Evolutionary conservation across 2,329 filamentous ascomycete genomes (phyloP), one percentile per base, ranked within the genome.

Genomic region (Cordyceps militaris): DNA sequence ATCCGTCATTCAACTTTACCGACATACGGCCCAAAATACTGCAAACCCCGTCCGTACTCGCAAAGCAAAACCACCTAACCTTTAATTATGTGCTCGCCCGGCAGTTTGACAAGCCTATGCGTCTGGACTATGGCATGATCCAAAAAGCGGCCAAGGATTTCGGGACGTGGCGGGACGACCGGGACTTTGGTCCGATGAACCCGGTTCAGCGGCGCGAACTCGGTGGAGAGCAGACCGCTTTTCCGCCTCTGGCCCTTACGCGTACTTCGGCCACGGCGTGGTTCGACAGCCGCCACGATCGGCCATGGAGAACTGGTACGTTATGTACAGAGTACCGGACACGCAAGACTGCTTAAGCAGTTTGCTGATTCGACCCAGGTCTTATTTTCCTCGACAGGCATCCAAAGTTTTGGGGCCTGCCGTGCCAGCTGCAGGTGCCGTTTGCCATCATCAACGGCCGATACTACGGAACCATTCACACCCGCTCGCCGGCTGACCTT

Each of bases 181-280:
- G 44, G 32, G 55, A 57, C 24, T 54, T 52, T 48, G 59, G 59
- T 16, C 55, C 59, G 26, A 60, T 60, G 59, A 60, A 60, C 54
- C 59, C 59, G 34, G 59, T 58, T 7, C 59, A 60, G 43, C 54
- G 59, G n/a, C 32, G 44, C 14, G 55, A 57, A 2, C 34, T 52
- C 11, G 38, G 30, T 43, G 59, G 54, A 10, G 52, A 43, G 30
- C n/a, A 13, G 40, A 57, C 58, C 26, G 38, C 32, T 30, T 60
- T 59, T 48, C 32, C 46, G 24, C 54, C 58, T 14, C 14, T 60
- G 5, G 46, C 58, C 14, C 46, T 57, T 19, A 53, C 58, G 10
- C 58, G 58, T 26, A 54, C 49, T n/a, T 46, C 54, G 23, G 53
- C 54, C n/a, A 49, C 58, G 2, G 58, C 48, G 1, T 60, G 58